phyloP scores from a whole-genome alignment of 768 basidiomycete species.

The Suillus americanus region DNA sequence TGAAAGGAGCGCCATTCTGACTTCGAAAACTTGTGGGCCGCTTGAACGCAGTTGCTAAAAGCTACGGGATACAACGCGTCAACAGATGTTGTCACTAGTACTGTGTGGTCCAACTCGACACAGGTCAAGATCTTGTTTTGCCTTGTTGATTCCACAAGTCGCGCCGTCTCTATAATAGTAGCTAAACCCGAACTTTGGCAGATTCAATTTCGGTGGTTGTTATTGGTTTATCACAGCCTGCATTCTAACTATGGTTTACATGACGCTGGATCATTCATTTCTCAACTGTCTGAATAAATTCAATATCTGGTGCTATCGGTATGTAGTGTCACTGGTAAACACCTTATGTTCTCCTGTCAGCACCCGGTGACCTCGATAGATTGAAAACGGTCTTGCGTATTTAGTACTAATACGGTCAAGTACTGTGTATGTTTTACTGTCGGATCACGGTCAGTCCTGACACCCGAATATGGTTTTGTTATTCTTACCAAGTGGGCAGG shows the following conservation, averaged over 20 bases:
- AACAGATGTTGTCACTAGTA: conserved; percentile 12
- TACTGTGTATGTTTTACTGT: background rate
- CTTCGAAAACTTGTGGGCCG: conserved; percentile 11
- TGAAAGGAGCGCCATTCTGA: conserved; percentile 41
- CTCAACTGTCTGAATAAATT: background rate
- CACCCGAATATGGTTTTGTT: background rate
- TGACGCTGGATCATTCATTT: background rate
- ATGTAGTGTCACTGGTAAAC: background rate
- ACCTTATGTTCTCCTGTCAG: background rate
- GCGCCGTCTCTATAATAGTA: too few species aligned
- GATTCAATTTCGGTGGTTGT: background rate
- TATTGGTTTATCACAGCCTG: background rate
- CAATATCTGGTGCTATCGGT: background rate
- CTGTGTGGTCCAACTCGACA: conserved; percentile 2
- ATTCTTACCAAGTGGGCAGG: background rate
- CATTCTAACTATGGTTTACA: background rate
- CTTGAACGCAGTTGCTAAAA: conserved; percentile 8
- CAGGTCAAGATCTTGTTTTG: conserved; percentile 30
- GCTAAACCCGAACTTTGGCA: background rate
- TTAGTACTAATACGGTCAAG: background rate
- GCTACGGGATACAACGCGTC: conserved; percentile 14
- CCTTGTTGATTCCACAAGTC: conserved; percentile 22
- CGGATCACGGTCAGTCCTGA: background rate
- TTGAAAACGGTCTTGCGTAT: background rate
- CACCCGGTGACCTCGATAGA: background rate